phyloP scores from a whole-genome alignment of 192 early-diverging fungal species.

The Rhizoclosmatium globosum region DNA sequence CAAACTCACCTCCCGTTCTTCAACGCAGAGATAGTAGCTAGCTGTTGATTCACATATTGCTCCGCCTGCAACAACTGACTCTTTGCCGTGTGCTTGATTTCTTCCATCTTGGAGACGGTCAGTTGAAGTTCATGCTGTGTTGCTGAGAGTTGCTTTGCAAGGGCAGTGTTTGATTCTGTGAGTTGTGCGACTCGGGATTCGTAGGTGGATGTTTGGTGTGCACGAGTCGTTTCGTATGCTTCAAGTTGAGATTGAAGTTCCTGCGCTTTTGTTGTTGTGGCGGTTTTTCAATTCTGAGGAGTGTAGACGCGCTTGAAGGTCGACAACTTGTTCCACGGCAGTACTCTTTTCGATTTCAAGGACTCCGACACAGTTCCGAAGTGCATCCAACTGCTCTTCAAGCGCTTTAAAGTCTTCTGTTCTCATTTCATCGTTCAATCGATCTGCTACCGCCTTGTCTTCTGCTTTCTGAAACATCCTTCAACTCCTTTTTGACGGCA shows the following conservation, averaged over 20 bases:
- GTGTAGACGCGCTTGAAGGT: neutral
- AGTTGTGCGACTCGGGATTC: neutral
- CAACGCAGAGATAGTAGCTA: neutral
- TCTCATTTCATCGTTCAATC: slow-evolving; percentile 3
- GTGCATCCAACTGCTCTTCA: neutral
- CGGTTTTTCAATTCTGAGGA: neutral
- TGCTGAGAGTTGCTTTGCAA: neutral
- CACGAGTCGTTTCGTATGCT: neutral
- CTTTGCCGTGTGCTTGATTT: slow-evolving; percentile 10
- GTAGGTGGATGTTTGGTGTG: neutral
- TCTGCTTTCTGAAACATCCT: neutral
- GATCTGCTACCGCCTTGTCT: neutral
- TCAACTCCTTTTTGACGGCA: neutral
- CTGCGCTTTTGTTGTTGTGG: neutral
- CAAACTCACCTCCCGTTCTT: neutral
- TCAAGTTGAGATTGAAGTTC: neutral
- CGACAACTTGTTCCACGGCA: neutral
- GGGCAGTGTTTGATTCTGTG: neutral
- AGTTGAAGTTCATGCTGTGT: neutral
- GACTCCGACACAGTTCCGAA: neutral
- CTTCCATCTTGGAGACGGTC: neutral
- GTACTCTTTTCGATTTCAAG: slow-evolving; percentile 14
- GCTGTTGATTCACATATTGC: slow-evolving; percentile 15
- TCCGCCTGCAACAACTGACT: slow-evolving; percentile 17
- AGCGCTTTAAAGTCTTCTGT: slow-evolving; percentile 13